Evolutionary conservation across 73 alveolate species (phyloP), one percentile per base, ranked within the genome.

Genomic region (Uronychia setigera): DNA sequence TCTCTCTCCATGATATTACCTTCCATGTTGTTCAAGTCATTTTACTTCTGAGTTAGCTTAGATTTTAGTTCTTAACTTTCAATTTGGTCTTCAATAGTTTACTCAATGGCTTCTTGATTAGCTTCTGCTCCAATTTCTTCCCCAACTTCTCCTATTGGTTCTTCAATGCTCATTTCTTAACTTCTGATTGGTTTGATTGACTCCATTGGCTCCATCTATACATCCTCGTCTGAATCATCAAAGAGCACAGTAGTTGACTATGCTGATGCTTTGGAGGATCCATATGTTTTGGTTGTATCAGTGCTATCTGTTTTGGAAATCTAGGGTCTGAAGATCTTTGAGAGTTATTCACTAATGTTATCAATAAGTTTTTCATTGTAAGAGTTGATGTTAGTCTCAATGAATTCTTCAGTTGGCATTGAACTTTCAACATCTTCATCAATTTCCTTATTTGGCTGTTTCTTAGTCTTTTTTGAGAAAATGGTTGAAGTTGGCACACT

Each of bases 1-100:
- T 90, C 92, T 79, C 83, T 84, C 30, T 90, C 87, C 30, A 85
- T 60, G 32, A 90, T 86, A n/a, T 35, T 32, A 26, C 78, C 92
- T 31, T 35, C 57, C 31, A 34, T 80, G 29, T 32, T 31, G 82
- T 77, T 29, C 27, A 76, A 77, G 77, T 79, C 79, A 46, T 87
- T 78, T 76, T 78, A 35, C 35, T 60, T 91, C 33, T 67, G 59
- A 29, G 27, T 33, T 27, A 87, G 74, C n/a, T 74, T 83, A n/a
- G 77, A 80, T 32, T 87, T 32, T 28, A 75, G 87, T 33, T 79
- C 79, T 35, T 33, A 82, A n/a, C 79, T 92, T 80, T 80, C 46
- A 13, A 57, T 32, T 27, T 77, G 77, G 58, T 91, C 93, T 74
- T 87, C 86, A 32, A 76, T 78, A 28, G 80, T 86, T 31, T 35